Conservation (phyloP, 768 basidiomycete genomes). For the Myochromella boudieri region DNA sequence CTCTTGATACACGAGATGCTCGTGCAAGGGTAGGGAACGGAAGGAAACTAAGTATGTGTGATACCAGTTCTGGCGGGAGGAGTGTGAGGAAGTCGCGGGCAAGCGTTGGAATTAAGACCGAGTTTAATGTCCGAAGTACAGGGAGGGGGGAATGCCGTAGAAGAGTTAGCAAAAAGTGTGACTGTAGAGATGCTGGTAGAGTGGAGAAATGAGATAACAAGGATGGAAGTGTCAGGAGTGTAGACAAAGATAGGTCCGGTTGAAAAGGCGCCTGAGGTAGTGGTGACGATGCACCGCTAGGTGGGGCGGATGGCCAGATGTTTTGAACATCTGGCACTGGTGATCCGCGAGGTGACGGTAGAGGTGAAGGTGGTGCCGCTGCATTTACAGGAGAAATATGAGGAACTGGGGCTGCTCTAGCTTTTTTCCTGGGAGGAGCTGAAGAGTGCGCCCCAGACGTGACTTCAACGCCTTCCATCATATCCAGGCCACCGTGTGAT, state of each 20-base stretch:
- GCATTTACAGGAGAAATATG: slow-evolving; percentile 65
- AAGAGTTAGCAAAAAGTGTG: slow-evolving; percentile 90
- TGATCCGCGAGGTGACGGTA: slow-evolving; percentile 85
- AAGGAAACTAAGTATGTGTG: slow-evolving; percentile 83
- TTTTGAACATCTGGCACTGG: slow-evolving; percentile 72
- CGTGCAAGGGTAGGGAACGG: slow-evolving; percentile 81
- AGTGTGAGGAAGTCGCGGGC: slow-evolving; percentile 93
- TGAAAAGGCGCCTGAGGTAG: slow-evolving; percentile 70
- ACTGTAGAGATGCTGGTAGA: slow-evolving; percentile 82
- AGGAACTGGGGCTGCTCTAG: slow-evolving; percentile 58
- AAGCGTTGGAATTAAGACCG: slow-evolving; percentile 85
- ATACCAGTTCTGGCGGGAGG: slow-evolving; percentile 89
- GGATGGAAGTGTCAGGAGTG: slow-evolving; percentile 83
- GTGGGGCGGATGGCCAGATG: slow-evolving; percentile 80
- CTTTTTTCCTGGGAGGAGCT: slow-evolving; percentile 74
- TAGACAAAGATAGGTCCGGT: slow-evolving; percentile 78
- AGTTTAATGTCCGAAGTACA: slow-evolving; percentile 86
- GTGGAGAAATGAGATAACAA: slow-evolving; percentile 79
- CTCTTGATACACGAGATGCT: slow-evolving; percentile 83
- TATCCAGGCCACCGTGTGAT: slow-evolving; percentile 57
- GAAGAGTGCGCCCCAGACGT: slow-evolving; percentile 45
- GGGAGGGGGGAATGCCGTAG: slow-evolving; percentile 89
- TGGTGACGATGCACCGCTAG: slow-evolving; percentile 76
- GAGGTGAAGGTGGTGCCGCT: slow-evolving; percentile 80
- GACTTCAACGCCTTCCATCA: slow-evolving; percentile 50